These are phyloP conservation scores for Puccinia novopanici DNA, from an alignment of 1,284 basidiomycete genomes.

Conservation along the genomic window DNA sequence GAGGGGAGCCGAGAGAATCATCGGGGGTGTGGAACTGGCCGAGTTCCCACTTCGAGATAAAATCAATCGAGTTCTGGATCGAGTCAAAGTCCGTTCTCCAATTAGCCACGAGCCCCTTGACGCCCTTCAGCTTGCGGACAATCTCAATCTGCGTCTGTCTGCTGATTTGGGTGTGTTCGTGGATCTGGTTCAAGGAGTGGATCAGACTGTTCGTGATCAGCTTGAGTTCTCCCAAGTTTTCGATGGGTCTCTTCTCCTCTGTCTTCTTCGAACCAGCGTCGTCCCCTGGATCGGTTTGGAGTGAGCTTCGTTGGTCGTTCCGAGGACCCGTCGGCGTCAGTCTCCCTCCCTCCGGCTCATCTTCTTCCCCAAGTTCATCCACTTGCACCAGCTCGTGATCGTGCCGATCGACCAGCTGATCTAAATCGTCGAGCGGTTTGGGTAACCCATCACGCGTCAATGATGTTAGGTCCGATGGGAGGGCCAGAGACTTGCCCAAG, in stretches of 20 bases:
- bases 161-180: constrained; percentile 48
- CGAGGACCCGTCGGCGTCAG: constrained; percentile 26
- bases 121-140: constrained; percentile 41
- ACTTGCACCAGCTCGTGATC: background rate
- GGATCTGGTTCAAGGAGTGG: constrained; percentile 43
- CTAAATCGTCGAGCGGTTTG: constrained; percentile 3
- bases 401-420: background rate
- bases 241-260: background rate
- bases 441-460: background rate
- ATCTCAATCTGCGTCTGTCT: constrained; percentile 50
- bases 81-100: constrained; percentile 43
- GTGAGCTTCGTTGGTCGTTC: background rate
- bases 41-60: constrained; percentile 34
- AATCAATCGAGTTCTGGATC: constrained; percentile 43
- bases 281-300: background rate
- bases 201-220: constrained; percentile 41
- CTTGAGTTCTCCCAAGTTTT: constrained; percentile 42
- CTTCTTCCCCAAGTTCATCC: background rate
- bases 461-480: background rate
- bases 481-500: constrained; percentile 14
- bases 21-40: background rate
- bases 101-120: constrained; percentile 32
- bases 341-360: constrained; percentile 17
- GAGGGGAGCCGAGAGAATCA: background rate
- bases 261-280: background rate